A percentile compares a stretch with the other conserved stretches of the same genome.
phyloP scores from a whole-genome alignment of 495 filamentous ascomycete species.

The Barbatosphaeria neglecta region DNA sequence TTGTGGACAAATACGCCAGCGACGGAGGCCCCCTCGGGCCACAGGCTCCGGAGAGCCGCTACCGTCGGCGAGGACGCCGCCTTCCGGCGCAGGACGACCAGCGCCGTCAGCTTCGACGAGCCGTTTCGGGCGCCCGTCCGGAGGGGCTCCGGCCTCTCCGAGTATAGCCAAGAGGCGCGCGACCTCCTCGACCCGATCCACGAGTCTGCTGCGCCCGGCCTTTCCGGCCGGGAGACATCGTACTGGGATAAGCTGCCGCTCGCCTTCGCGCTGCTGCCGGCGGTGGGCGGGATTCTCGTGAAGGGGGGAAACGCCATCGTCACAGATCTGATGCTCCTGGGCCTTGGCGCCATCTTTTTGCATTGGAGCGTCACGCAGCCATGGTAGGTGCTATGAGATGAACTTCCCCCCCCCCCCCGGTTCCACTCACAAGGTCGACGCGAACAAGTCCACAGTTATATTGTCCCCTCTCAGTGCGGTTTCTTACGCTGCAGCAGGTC shows the following conservation, averaged over 20 bases:
- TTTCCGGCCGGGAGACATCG: conserved; percentile 10
- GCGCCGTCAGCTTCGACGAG: conserved; percentile 4
- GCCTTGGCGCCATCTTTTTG: conserved; percentile 70
- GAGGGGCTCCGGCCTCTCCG: conserved; percentile 66
- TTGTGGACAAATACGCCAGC: too few species aligned
- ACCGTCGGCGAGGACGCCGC: conserved; percentile 18
- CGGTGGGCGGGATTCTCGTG: conserved; percentile 74
- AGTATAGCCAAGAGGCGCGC: conserved; percentile 52
- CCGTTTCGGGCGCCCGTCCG: conserved; percentile 30
- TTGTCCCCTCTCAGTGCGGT: background rate
- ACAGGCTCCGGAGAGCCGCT: background rate
- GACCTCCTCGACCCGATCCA: conserved; percentile 56
- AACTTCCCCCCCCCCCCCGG: too few species aligned
- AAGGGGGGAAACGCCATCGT: conserved; percentile 69
- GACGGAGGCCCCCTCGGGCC: background rate
- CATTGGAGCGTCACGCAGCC: conserved; percentile 89
- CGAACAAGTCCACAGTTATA: too few species aligned
- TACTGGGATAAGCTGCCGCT: conserved; percentile 68
- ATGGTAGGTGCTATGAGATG: conserved; percentile 60
- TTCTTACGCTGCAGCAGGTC: conserved; percentile 40
- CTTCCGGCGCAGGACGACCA: conserved; percentile 3
- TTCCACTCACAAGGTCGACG: too few species aligned
- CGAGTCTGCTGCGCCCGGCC: conserved; percentile 1
- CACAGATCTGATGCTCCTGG: conserved; percentile 74
- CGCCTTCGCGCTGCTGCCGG: conserved; percentile 71